Conservation (phyloP, 2,329 filamentous ascomycete species). For the Biscogniauxia mediterranea region DNA sequence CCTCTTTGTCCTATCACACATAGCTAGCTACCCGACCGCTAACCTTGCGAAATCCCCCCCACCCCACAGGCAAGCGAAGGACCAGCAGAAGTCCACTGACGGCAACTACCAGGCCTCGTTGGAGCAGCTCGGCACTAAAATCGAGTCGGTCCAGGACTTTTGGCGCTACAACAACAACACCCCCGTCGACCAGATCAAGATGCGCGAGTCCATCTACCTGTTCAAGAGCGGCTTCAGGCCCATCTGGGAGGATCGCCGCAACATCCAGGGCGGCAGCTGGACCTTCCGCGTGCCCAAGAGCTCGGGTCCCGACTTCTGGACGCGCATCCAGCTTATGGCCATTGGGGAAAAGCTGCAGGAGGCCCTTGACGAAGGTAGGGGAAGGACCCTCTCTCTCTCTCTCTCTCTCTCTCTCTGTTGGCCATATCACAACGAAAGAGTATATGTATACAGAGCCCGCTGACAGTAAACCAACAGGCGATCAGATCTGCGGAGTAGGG, state of each 20-base stretch:
- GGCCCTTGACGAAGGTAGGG: constrained; percentile 64
- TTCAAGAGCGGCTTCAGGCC: constrained; percentile 77
- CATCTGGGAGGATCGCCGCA: constrained; percentile 83
- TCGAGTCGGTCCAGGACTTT: constrained; percentile 82
- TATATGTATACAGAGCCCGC: background rate
- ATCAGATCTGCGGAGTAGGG: constrained; percentile 87
- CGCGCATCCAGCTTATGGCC: constrained; percentile 74
- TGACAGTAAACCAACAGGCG: constrained; percentile 47
- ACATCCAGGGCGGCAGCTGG: constrained; percentile 83
- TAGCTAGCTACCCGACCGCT: background rate
- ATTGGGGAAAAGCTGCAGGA: constrained; percentile 79
- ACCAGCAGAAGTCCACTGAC: constrained; percentile 40
- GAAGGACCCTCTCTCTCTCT: background rate
- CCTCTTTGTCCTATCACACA: background rate
- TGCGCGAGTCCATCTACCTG: constrained; percentile 75
- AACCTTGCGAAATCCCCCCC: constrained; percentile 2
- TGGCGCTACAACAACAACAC: constrained; percentile 83
- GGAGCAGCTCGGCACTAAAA: constrained; percentile 61
- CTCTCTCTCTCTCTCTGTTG: background rate
- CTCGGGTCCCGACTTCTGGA: constrained; percentile 73
- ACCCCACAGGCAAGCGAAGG: constrained; percentile 41
- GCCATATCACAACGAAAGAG: background rate
- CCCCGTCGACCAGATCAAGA: constrained; percentile 71
- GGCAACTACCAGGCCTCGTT: constrained; percentile 53
- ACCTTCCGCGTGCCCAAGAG: constrained; percentile 86